Conservation (phyloP, 1,284 basidiomycete genomes). For the Lentinula novae-zelandiae region DNA sequence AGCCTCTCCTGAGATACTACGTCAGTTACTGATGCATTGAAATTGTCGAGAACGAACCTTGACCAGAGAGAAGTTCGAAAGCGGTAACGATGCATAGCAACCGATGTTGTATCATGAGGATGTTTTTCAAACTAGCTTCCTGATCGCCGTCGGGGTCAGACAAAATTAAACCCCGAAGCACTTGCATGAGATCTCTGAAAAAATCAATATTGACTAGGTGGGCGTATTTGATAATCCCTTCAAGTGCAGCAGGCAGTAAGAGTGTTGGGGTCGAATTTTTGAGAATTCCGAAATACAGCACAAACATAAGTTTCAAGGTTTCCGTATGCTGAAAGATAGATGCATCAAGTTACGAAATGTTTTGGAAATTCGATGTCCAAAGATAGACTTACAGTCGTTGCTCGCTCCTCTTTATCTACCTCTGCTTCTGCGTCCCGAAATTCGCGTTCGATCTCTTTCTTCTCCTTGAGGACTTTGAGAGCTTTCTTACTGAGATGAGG, state of each 20-base stretch:
- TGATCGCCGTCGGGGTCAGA: conserved; percentile 41
- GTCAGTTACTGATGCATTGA: conserved; percentile 1
- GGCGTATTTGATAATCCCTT: conserved; percentile 90
- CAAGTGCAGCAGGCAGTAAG: conserved; percentile 84
- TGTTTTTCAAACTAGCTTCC: conserved; percentile 30
- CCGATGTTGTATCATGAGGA: conserved; percentile 53
- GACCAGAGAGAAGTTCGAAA: conserved; percentile 93
- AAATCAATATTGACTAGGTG: conserved; percentile 99
- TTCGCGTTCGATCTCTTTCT: conserved; percentile 83
- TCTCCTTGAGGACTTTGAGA: conserved; percentile 76
- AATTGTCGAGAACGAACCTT: conserved; percentile 58
- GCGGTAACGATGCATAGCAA: conserved; percentile 92
- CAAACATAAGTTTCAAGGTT: conserved; percentile 96
- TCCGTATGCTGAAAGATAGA: conserved; percentile 80
- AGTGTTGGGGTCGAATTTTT: conserved; percentile 84
- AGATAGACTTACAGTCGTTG: conserved; percentile 61
- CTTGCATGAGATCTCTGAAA: conserved; percentile 91
- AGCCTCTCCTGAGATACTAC: conserved; percentile 69
- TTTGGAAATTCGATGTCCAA: background rate
- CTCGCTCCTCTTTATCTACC: conserved; percentile 90
- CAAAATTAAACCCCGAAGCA: conserved; percentile 77
- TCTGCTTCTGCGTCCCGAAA: conserved; percentile 93
- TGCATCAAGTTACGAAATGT: background rate
- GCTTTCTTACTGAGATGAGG: conserved; percentile 88
- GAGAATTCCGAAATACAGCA: conserved; percentile 94